Base-by-base conservation (phyloP, 139 green algal species). In the Coelastrella sp. region DNA sequence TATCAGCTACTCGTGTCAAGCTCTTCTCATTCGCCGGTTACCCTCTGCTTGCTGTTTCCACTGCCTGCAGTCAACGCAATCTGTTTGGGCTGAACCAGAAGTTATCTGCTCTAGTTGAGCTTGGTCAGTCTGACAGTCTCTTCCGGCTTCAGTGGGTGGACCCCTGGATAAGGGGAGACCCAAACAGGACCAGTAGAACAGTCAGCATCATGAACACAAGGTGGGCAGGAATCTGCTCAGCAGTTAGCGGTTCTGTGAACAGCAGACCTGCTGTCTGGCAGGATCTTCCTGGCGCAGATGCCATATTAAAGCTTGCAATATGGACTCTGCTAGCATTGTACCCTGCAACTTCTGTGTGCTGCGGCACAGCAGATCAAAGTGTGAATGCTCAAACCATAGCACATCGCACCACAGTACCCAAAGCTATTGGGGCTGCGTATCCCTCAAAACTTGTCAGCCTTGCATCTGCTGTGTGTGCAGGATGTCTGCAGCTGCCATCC, bases 141-240 rank as follows among this genome's bases (percentile, higher is more conserved):
- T 99, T 99, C 91, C 92, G 95, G n/a, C 60, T 99, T 10, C 93
- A 96, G 84, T 97, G 99, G 95, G 97, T 93, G 3, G 98, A 99
- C 91, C 98, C 98, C 0, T 99, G 98, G 98, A 90, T 99, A 7
- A 75, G 93, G 13, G 96, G 96, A 10, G 98, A 99, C 92, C 86
- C 94, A 10, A 92, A 98, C 91, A 96, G 96, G 84, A 99, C 98
- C 20, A 96, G 93, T 14, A 94, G 98, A 74, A 98, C 96, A 68
- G 95, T 98, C 85, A 93, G 75, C 13, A 61, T 94, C 57, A 89
- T 92, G 89, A 92, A 92, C 76, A 92, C 89, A 20, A 81, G 86
- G 80, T 85, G 32, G 19, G 71, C 2, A 22, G 16, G 19, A 22
- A 0, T 7, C 58, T 57, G 58, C 80, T 11, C 32, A 47, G 32